Base-by-base conservation (phyloP, 192 early-diverging fungal species). In the Podila epigama region DNA sequence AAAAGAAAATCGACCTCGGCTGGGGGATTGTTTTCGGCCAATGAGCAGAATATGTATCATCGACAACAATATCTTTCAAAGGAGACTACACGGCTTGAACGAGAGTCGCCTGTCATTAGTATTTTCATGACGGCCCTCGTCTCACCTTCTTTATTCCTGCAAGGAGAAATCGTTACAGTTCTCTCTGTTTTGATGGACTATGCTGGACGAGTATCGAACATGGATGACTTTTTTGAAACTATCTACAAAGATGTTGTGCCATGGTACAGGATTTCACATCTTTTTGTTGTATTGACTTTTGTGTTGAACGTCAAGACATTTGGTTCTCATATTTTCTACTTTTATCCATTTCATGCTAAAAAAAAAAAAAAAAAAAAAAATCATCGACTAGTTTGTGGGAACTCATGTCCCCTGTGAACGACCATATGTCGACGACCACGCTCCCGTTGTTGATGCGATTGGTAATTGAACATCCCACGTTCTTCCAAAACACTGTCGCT, bases 341-440 rank as follows among this genome's bases (percentile, higher is more conserved):
- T 22, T 1, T 56, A 44, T 59, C 3, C 12, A 25, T 16, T 31
- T 27, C 29, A 22, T 32, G 32, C 11, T 8, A n/a, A n/a, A n/a
- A n/a, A n/a, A n/a, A n/a, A n/a, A n/a, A n/a, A n/a, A n/a, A n/a
- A n/a, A n/a, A n/a, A n/a, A n/a, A n/a, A n/a, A n/a, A n/a, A n/a
- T n/a, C n/a, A n/a, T n/a, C n/a, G n/a, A n/a, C n/a, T 75, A 89
- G 85, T 29, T 56, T 89, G 13, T 89, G 87, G 87, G 79, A 86
- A 20, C 31, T 79, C 15, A 10, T 87, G 4, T 63, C 79, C 11
- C 87, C 87, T 2, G 13, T 67, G 28, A 66, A 87, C 53, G 84
- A 87, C 59, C 61, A 68, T 18, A 70, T 81, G 41, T 73, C 75
- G 12, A 72, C 83, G 18, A 80, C 80, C 0, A 79, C 70, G 2